Evolutionary conservation across 164 flowering plant genomes (phyloP).

Genomic region (Magnolia changhungtana): DNA sequence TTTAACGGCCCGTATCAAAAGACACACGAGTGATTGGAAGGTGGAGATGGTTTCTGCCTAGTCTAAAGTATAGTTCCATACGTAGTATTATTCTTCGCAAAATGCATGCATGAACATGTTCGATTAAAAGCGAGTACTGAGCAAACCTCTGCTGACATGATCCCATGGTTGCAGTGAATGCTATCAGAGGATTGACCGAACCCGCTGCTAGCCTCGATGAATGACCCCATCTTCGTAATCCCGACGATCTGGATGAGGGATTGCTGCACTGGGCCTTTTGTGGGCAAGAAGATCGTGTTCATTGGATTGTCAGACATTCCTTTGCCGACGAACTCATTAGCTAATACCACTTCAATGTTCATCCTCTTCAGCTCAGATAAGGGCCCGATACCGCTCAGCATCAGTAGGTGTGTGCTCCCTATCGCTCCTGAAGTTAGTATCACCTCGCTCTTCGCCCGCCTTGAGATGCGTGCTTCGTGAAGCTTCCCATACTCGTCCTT

Average conservation of each 20-base stretch:
- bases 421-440: constrained; percentile 78
- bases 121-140: not conserved
- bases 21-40: too few species aligned
- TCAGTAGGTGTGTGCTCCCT: constrained; percentile 80
- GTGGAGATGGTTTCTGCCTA: too few species aligned
- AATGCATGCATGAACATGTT: not conserved
- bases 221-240: constrained; percentile 79
- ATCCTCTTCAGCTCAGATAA: constrained; percentile 46
- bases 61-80: not conserved
- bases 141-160: constrained; percentile 85
- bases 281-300: constrained; percentile 70
- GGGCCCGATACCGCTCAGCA: constrained; percentile 90
- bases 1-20: not conserved
- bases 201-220: constrained; percentile 90
- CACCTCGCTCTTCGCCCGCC: constrained; percentile 49
- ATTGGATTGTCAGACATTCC: constrained; percentile 91
- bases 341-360: constrained; percentile 54
- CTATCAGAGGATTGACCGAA: constrained; percentile 70
- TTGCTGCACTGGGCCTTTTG: constrained; percentile 49
- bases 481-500: constrained; percentile 71
- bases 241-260: constrained; percentile 89
- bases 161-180: constrained; percentile 74
- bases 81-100: not conserved
- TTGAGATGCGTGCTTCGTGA: constrained; percentile 51
- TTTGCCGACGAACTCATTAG: constrained; percentile 67